Conservation (phyloP, 129 eudicot genomes). For the Centaurea solstitialis region DNA sequence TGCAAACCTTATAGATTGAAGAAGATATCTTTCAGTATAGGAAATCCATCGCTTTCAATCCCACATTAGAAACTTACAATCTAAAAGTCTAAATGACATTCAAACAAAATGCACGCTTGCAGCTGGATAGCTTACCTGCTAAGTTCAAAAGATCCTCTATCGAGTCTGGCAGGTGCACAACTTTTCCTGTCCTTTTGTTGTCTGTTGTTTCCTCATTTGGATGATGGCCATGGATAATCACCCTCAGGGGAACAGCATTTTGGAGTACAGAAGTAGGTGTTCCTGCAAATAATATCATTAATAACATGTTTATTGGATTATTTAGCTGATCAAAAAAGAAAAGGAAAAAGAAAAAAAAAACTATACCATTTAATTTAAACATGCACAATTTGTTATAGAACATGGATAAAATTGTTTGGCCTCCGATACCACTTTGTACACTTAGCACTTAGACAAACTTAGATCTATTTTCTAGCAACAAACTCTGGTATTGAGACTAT, state of each 20-base stretch:
- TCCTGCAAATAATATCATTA: conserved; percentile 44
- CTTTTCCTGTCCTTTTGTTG: conserved; percentile 53
- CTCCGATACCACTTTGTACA: neutral
- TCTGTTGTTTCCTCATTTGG: conserved; percentile 47
- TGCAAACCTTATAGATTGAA: conserved; percentile 6
- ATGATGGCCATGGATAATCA: conserved; percentile 73
- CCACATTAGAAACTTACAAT: neutral
- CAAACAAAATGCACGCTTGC: conserved; percentile 4
- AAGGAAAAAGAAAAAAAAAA: neutral
- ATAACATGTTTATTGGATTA: conserved; percentile 7
- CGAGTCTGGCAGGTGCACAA: conserved; percentile 72
- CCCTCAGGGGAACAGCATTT: conserved; percentile 43
- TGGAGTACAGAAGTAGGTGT: conserved; percentile 24
- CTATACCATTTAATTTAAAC: neutral
- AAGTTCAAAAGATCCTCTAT: conserved; percentile 55
- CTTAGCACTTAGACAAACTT: neutral
- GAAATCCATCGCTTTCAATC: neutral
- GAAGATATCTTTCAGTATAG: neutral
- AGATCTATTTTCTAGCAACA: neutral
- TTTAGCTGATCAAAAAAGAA: neutral
- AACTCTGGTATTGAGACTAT: conserved; percentile 6
- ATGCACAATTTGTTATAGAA: conserved; percentile 12
- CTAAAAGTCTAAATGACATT: neutral
- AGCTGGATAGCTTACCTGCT: conserved; percentile 59
- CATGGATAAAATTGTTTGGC: neutral